Conservation (phyloP, 1,139 yeast genomes). For the Geotrichum carabidarum region DNA sequence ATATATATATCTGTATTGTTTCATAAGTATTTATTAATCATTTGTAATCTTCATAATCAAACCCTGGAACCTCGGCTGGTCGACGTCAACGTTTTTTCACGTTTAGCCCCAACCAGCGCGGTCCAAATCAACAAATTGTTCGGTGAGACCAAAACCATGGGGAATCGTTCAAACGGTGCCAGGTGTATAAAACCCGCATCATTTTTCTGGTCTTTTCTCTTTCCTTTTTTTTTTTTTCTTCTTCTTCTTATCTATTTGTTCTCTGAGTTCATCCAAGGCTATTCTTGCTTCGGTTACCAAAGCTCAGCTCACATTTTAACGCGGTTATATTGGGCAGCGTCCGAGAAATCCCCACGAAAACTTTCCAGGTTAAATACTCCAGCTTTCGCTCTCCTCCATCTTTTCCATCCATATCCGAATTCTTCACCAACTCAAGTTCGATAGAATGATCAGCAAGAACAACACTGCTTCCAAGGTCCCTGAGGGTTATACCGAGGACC, state of each 20-base stretch:
- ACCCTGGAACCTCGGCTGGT: too few relatives aligned
- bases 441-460: conserved; percentile 26
- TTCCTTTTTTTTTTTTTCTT: not conserved
- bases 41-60: not conserved
- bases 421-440: not conserved
- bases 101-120: too few relatives aligned
- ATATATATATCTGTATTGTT: not conserved
- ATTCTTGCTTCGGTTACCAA: not conserved
- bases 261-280: not conserved
- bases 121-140: too few relatives aligned
- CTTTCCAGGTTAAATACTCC: not conserved
- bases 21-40: not conserved
- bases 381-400: not conserved
- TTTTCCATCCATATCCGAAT: conserved; percentile 1
- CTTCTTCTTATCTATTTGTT: not conserved
- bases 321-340: conserved; percentile 8
- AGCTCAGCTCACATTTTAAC: not conserved
- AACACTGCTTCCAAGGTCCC: conserved; percentile 33
- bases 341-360: conserved; percentile 6
- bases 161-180: too few relatives aligned
- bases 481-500: conserved; percentile 35
- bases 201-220: not conserved
- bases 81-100: too few relatives aligned
- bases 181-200: not conserved
- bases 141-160: too few relatives aligned